Evolutionary conservation across 1,139 yeast species (phyloP), one percentile per base, ranked within the genome.

Genomic region (Blastobotrys serpentis): DNA sequence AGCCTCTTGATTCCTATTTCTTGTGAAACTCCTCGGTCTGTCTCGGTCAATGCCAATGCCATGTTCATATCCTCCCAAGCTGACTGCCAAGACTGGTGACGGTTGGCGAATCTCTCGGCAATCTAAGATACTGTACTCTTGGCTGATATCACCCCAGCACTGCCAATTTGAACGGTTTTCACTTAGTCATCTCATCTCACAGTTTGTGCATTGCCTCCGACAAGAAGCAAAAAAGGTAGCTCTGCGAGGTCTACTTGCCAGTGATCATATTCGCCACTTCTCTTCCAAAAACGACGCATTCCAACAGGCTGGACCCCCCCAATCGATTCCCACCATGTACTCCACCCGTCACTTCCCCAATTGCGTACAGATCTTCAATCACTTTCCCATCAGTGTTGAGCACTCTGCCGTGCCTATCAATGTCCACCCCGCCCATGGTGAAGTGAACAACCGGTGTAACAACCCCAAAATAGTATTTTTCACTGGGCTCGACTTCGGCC

Each of bases 401-500:
- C 1, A 84, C 87, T 57, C 81, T 77, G 0, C 84, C 70, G 43
- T 73, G 67, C 41, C 73, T 76, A 60, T 84, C 79, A 60, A 84
- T 82, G 62, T 79, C 79, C 29, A 84, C 82, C 40, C 95, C 95
- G 30, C 95, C 95, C 89, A 86, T 84, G 6, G 95, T 85, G 69
- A 85, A 86, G 63, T 86, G 95, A 36, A 86, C 78, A 2, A 86
- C 94, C 36, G 94, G 80, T 1, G 92, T 84, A 42, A 84, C 76
- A 54, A 70, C 75, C 0, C 84, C 78, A 23, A 77, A 79, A 58
- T 76, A 77, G 36, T 77, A 77, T 30, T 63, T 63, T 50, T 73
- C 73, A 59, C 83, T 76, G 3, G 69, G 69, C 2, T 66, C 61
- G 17, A 80, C 69, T 18, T 37, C 46, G 6, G 14, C 21, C 22